Evolutionary conservation across 2,329 filamentous ascomycete species (phyloP).

Genomic region (Colletotrichum noveboracense): DNA sequence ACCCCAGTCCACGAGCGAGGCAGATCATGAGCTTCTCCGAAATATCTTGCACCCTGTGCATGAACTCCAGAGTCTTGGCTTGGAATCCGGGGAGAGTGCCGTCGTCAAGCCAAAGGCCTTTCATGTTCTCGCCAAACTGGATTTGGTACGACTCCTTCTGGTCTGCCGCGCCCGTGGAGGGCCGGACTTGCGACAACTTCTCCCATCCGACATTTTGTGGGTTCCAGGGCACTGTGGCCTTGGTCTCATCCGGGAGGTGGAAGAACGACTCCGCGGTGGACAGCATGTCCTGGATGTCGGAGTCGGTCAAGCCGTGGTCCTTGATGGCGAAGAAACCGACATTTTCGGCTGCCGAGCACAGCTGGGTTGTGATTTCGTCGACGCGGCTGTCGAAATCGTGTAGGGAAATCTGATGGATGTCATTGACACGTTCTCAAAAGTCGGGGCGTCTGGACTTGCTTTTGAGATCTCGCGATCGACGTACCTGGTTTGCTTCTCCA

Average conservation of each 20-base stretch:
- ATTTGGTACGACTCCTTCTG: background rate
- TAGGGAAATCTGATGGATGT: background rate
- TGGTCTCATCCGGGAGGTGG: conserved; percentile 48
- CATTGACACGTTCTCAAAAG: background rate
- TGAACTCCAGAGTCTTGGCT: background rate
- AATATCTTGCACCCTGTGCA: background rate
- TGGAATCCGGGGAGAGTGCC: background rate
- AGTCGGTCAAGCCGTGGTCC: background rate
- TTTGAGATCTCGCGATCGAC: background rate
- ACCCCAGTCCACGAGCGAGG: background rate
- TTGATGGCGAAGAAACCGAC: background rate
- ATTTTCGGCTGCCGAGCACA: background rate
- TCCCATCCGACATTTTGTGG: conserved; percentile 66
- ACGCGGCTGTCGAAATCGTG: background rate
- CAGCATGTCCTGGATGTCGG: background rate
- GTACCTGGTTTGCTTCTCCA: background rate
- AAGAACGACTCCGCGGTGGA: background rate
- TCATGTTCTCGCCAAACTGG: background rate
- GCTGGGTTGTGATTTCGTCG: background rate
- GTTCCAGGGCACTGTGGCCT: conserved; percentile 59
- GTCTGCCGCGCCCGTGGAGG: conserved; percentile 43
- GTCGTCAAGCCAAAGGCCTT: background rate
- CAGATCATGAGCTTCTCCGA: background rate
- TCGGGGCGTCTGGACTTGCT: background rate
- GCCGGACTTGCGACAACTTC: conserved; percentile 61